Evolutionary conservation across 257 asterid species (phyloP).

Genomic region (Nicotiana paniculata): DNA sequence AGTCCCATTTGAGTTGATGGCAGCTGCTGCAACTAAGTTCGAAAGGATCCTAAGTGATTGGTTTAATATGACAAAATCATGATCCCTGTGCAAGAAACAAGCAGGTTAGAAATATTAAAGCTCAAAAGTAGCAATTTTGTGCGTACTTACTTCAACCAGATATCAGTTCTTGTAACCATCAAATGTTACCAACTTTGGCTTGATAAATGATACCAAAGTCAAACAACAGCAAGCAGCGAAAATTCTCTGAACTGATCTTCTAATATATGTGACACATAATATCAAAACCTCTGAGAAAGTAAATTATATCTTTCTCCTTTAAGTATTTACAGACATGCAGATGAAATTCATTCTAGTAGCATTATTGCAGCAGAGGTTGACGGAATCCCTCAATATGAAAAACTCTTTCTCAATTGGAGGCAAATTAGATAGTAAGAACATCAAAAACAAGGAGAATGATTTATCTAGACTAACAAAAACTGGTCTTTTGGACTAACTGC

Average conservation of each 20-base stretch:
- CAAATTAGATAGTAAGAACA: not conserved
- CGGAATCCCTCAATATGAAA: not conserved
- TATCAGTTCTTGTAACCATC: not conserved
- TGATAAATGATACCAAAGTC: not conserved
- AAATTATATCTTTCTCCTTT: not conserved
- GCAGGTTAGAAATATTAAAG: not conserved
- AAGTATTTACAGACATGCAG: not conserved
- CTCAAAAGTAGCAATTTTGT: not conserved
- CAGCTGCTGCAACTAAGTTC: slow-evolving; percentile 76
- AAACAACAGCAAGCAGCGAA: not conserved
- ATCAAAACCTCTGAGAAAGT: not conserved
- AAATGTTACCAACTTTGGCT: not conserved
- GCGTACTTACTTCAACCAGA: slow-evolving; percentile 1
- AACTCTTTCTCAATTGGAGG: not conserved
- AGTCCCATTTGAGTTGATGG: slow-evolving; percentile 58
- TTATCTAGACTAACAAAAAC: not conserved
- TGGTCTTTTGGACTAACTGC: not conserved
- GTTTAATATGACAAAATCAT: slow-evolving; percentile 48
- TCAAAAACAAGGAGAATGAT: not conserved
- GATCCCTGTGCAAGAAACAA: slow-evolving; percentile 47
- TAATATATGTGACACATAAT: not conserved
- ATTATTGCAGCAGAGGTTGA: not conserved
- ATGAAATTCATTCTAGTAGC: not conserved
- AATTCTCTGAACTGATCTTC: not conserved
- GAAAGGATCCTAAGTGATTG: slow-evolving; percentile 83